Evolutionary conservation across 2,329 filamentous ascomycete genomes (phyloP), one percentile per base, ranked within the genome.

Genomic region (Teratosphaeria epicoccoides): DNA sequence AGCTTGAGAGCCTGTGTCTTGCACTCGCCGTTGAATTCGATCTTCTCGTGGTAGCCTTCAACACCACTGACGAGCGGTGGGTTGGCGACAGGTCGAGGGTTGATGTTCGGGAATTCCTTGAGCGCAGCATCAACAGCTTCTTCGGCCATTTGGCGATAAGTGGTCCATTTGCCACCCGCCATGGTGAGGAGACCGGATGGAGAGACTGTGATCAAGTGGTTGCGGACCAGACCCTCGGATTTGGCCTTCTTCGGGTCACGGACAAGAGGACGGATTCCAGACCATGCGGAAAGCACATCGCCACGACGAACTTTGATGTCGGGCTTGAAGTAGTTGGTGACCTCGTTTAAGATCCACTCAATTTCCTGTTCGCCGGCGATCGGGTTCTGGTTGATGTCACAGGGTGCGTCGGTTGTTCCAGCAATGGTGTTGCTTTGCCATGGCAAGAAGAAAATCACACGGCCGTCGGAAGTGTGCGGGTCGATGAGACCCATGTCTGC

Each of bases 401-500:
- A 85, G 2, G 87, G 83, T 37, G 85, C 83, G 65, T 94, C 88
- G 6, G 88, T 94, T 4, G 88, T 94, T 55, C 88, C 88, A 45
- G 88, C 88, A 64, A 94, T 93, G 12, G 88, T 94, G 71, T 93
- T 93, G 47, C 88, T 88, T 72, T 94, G 88, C 88, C 88, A 94
- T 22, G 88, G 88, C 40, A 94, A 76, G 77, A 95, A 94, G 80
- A 94, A 94, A 64, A 94, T 91, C 47, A 94, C 88, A 66, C 88
- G 81, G 20, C 88, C 88, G 64, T 94, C 88, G 1, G 88, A 94
- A 1, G 88, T 93, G 40, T 82, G 82, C 4, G 88, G 88, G 63
- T 95, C 88, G 61, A 94, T 87, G 40, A 94, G 76, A 55, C 88
- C 88, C 87, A 94, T 93, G 64, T 89, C 84, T 20, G 83, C 78